These are phyloP conservation scores for Curvularia eragrostidis DNA, from an alignment of 2,329 filamentous ascomycete species.

Conservation along the genomic window DNA sequence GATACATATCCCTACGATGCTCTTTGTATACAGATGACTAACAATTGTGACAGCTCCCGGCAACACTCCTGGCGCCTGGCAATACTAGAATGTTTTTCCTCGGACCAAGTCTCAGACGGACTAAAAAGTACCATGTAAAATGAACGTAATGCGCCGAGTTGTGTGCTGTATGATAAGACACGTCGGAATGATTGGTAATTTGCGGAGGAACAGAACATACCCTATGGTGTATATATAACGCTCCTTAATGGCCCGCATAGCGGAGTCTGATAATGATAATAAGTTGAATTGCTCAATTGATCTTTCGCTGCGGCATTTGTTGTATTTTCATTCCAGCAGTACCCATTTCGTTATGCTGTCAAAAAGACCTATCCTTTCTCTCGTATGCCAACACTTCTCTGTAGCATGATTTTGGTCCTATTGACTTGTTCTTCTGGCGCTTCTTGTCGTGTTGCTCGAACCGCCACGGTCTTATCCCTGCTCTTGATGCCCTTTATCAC, in stretches of 20 bases:
- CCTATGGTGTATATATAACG: conserved; percentile 19
- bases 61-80: conserved; percentile 39
- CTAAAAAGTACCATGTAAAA: neutral
- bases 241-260: conserved; percentile 21
- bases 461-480: conserved; percentile 63
- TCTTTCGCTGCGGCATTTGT: neutral
- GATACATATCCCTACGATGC: neutral
- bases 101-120: neutral
- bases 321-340: neutral
- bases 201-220: conserved; percentile 2
- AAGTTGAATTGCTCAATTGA: neutral
- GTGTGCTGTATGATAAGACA: neutral
- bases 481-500: conserved; percentile 70
- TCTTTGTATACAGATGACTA: conserved; percentile 13
- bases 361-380: neutral
- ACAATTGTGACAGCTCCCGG: conserved; percentile 27
- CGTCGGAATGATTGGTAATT: neutral
- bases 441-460: conserved; percentile 20
- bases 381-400: neutral
- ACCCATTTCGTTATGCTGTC: neutral
- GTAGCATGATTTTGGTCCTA: conserved; percentile 25
- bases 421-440: conserved; percentile 36
- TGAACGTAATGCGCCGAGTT: conserved; percentile 13
- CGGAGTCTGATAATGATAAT: conserved; percentile 31
- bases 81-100: conserved; percentile 37